Conservation (phyloP, 345 rosid genomes). For the Clarkia xantiana region DNA sequence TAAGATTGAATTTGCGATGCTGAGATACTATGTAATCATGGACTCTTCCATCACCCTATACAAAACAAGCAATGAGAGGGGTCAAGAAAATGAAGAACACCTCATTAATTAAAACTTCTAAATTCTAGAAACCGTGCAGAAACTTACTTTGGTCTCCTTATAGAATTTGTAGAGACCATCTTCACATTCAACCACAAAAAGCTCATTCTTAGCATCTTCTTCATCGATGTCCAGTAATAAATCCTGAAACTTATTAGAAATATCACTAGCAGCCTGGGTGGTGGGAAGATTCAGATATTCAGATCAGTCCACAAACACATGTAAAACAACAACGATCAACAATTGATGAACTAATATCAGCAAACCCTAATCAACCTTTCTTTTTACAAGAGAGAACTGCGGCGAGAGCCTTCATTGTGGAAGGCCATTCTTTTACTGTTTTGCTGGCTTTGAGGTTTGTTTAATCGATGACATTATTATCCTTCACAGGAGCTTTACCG, state of each 20-base stretch:
- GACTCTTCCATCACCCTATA: constrained; percentile 40
- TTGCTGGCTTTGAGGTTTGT: constrained; percentile 9
- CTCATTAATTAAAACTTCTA: too few species aligned
- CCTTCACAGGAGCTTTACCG: constrained; percentile 42
- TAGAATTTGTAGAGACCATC: constrained; percentile 80
- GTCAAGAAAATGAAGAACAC: neutral
- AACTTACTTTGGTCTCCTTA: constrained; percentile 43
- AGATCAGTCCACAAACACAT: neutral
- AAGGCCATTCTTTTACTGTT: constrained; percentile 10
- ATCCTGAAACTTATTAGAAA: constrained; percentile 22
- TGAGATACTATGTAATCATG: constrained; percentile 55
- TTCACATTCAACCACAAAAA: constrained; percentile 77
- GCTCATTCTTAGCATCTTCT: constrained; percentile 42
- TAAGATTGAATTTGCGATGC: constrained; percentile 64
- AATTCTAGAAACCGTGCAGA: neutral
- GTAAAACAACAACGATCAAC: neutral
- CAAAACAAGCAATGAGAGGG: neutral
- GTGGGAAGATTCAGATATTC: constrained; percentile 2
- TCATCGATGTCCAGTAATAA: constrained; percentile 42
- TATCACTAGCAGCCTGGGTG: constrained; percentile 42
- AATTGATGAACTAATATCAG: neutral
- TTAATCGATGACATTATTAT: constrained; percentile 16
- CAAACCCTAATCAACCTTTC: constrained; percentile 33
- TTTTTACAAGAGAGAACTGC: constrained; percentile 47
- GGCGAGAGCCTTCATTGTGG: constrained; percentile 38